Conservation (phyloP, 495 filamentous ascomycete genomes). For the Aspergillus egyptiacus region DNA sequence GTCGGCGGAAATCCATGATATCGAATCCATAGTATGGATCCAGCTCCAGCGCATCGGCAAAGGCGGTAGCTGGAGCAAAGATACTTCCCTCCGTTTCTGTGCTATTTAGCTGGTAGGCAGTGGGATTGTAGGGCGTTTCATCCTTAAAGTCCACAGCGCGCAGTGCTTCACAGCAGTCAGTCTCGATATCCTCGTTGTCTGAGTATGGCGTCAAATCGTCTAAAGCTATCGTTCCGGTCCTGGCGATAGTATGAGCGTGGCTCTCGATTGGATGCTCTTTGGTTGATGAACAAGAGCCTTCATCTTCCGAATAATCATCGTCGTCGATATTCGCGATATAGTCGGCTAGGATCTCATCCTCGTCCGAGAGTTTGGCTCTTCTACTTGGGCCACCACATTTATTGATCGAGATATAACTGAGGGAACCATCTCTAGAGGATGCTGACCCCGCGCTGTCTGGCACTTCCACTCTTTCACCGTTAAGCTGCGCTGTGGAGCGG, state of each 20-base stretch:
- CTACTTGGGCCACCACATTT: neutral
- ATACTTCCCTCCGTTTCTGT: constrained; percentile 13
- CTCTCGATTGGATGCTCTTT: neutral
- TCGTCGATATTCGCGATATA: constrained; percentile 66
- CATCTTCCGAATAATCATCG: constrained; percentile 18
- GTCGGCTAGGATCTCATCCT: constrained; percentile 60
- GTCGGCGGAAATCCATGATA: constrained; percentile 74
- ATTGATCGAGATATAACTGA: neutral
- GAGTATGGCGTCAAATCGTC: neutral
- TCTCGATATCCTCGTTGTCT: neutral
- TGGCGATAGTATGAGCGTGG: neutral
- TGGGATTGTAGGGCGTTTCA: neutral
- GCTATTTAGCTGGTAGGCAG: neutral
- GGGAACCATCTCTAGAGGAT: neutral
- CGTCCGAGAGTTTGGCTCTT: constrained; percentile 19
- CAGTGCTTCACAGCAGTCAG: neutral
- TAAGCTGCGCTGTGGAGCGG: neutral
- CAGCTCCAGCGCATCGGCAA: constrained; percentile 58
- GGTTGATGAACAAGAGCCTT: neutral
- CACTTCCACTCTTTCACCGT: neutral
- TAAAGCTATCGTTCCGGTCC: neutral
- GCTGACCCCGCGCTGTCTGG: neutral
- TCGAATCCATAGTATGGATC: constrained; percentile 71
- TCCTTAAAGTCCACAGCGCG: neutral
- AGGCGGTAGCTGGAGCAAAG: constrained; percentile 52